Base-by-base conservation (phyloP, 768 basidiomycete genomes). In the Hysterangium stoloniferum region DNA sequence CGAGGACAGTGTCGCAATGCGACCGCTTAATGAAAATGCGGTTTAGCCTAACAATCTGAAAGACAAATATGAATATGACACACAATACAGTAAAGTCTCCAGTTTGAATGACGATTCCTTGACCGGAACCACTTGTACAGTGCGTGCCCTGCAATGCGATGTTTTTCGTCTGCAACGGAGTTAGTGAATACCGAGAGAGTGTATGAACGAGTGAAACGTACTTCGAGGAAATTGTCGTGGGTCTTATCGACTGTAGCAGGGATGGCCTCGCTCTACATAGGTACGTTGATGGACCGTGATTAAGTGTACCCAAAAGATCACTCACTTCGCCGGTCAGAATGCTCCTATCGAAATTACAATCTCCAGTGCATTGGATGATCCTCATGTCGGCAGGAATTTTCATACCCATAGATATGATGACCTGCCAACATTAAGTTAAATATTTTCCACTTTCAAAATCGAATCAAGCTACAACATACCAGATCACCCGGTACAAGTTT, bases 311-410 rank as follows among this genome's bases (percentile, higher is more conserved):
- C 25, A 68, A 33, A 12, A 64, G 54, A 53, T 66, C 9, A 24
- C 29, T 64, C 55, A 75, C 75, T 63, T 80, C 79, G 13, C 79
- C 79, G 4, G 83, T 85, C n/a, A 85, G 68, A 33, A 84, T 72
- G 28, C 78, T 75, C 27, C 80, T 68, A 56, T 84, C 83, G 41
- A 83, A 77, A 49, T 72, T 71, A 33, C 82, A 62, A 58, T 84
- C 82, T 2, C 72, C 64, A 19, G 74, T 76, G 20, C 71, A 72
- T 4, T 78, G 68, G 31, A 84, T 71, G n/a, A 87, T 66, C 43
- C 79, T 74, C 13, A 86, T 52, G 58, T 87, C 85, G 4, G 84
- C 84, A 0, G 85, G 85, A 2, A 86, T 74, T 13, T 82, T 79
- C 58, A 80, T 78, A 22, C 85, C 85, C 50, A 84, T 74, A 22